Base-by-base conservation (phyloP, 2,329 filamentous ascomycete genomes). In the Daldinia sp. region DNA sequence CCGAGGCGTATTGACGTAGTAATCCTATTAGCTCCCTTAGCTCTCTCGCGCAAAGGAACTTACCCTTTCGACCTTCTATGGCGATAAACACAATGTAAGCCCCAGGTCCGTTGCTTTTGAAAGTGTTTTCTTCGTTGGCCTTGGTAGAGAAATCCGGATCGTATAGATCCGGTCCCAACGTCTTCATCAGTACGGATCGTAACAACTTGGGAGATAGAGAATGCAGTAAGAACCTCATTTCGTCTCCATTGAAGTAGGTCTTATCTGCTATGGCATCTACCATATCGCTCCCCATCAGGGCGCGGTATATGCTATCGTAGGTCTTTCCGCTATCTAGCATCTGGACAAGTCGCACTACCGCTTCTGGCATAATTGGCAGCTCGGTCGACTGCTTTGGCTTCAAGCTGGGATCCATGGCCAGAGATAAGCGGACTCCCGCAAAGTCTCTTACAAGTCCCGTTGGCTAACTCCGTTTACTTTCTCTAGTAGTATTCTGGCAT, bases 281-380 rank as follows among this genome's bases (percentile, higher is more conserved):
- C 54, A 44, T 57, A 3, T 18, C 37, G 2, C 35, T 44, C 15
- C n/a, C 20, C 5, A 28, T 23, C 2, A 42, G 1, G 20, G 54
- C 7, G 13, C 18, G 6, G 37, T 44, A 48, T 48, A 48, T 23
- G 3, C 12, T n/a, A 10, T 57, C 54, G 15, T 42, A 42, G 1
- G 39, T 18, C 13, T 42, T 15, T 3, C 15, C 15, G 2, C 15
- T 18, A 18, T 42, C 39, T 3, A 35, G 30, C 35, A 28, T 28
- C 13, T 57, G 12, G 10, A 57, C 15, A 9, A 57, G 10, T 12
- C 10, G 2, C 6, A 28, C 39, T 12, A 44, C 54, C 7, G 37
- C 7, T 15, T 57, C 12, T 6, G 54, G 54, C 54, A 57, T 57
- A 15, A 57, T n/a, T 20, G 54, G 54, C 3, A 57, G 20, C n/a